Base-by-base conservation (phyloP, 2,329 filamentous ascomycete genomes). In the Verticillium nonalfalfae region DNA sequence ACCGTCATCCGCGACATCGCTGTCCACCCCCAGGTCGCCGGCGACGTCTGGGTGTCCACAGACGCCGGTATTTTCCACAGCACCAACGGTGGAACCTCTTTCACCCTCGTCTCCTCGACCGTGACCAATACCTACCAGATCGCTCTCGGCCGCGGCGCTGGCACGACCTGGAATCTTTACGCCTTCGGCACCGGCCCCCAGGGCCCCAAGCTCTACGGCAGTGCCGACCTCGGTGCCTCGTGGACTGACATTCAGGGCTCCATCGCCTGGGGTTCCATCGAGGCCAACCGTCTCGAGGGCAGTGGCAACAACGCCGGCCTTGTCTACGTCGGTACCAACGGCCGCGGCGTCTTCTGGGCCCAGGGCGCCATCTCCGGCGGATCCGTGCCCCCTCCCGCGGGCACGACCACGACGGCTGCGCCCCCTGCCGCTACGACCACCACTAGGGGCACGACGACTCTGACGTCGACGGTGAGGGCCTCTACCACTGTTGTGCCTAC, bases 11-110 rank as follows among this genome's bases (percentile, higher is more conserved):
- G 85, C 45, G 78, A 81, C 38, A 78, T 90, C 10, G 82, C 81
- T 15, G 78, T 77, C 1, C 79, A 87, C 64, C 85, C 86, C 79
- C 6, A 75, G 77, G 7, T 36, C 18, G 82, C 84, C 0, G 87
- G 88, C 13, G 83, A 86, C 57, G 78, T 90, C 57, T 84, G 79
- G 71, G 82, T 83, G 1, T 84, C 83, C 1, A 85, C 83, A 0
- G 76, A 85, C 59, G 72, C 67, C 0, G 84, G 84, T 6, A 70
- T 87, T 57, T 85, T 82, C 73, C 78, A 78, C 65, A 83, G 80
- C 10, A 80, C 77, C 6, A 70, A 86, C 68, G 83, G 73, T 39
- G 84, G 82, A 5, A 68, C 70, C 4, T 76, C 75, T 1, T 85
- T 85, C 65, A 73, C 75, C 0, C 69, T 75, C 33, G 67, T 77